These are phyloP conservation scores for Scenedesmus sp. DNA, from an alignment of 163 green algal species.

Conservation along the genomic window DNA sequence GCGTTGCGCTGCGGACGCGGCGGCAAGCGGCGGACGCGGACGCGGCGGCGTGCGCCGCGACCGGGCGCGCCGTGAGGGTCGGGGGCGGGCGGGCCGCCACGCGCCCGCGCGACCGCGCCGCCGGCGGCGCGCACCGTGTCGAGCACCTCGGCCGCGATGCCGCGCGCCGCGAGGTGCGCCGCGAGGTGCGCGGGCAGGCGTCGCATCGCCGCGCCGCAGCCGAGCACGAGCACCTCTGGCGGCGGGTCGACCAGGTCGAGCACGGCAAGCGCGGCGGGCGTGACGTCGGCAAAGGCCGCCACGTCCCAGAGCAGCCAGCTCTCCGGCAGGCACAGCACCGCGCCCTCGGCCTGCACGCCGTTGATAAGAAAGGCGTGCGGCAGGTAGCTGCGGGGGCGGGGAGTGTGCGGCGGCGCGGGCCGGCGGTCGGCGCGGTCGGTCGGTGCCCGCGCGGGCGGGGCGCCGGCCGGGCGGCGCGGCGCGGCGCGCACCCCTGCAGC, in stretches of 20 bases:
- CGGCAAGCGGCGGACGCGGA: slow-evolving; percentile 2
- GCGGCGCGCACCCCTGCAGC: slow-evolving; percentile 37
- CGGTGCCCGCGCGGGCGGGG: too few relatives aligned
- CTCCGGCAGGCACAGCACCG: slow-evolving; percentile 40
- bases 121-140: slow-evolving; percentile 32
- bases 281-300: slow-evolving; percentile 15
- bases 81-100: too few relatives aligned
- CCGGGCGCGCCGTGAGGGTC: too few relatives aligned
- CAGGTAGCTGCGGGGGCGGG: slow-evolving; percentile 32
- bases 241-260: slow-evolving; percentile 40
- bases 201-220: slow-evolving; percentile 7
- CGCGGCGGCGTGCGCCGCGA: too few relatives aligned
- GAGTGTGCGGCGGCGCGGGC: not conserved
- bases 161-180: not conserved
- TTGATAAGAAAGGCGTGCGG: slow-evolving; percentile 44
- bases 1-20: slow-evolving; percentile 53
- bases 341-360: slow-evolving; percentile 31
- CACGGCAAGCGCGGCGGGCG: slow-evolving; percentile 15
- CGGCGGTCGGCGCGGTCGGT: too few relatives aligned
- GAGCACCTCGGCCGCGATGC: slow-evolving; percentile 35
- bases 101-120: too few relatives aligned
- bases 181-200: slow-evolving; percentile 8
- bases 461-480: not conserved
- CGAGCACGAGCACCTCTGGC: slow-evolving; percentile 44
- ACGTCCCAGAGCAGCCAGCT: slow-evolving; percentile 47